Evolutionary conservation across 2,329 filamentous ascomycete species (phyloP), one percentile per base, ranked within the genome.

Genomic region (Cytospora piceicola): DNA sequence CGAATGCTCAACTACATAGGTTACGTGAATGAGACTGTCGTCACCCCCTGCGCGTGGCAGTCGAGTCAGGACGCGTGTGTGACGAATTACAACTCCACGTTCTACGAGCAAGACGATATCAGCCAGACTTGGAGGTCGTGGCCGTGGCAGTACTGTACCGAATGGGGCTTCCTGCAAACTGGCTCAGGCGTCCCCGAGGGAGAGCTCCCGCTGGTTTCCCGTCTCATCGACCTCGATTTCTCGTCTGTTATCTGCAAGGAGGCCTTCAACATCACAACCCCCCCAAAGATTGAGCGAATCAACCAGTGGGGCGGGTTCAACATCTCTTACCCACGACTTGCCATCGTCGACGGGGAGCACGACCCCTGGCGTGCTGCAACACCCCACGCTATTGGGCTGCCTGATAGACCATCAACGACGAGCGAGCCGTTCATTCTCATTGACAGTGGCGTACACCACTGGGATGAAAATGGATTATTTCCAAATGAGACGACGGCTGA

Each of bases 311-410:
- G 93, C 52, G 90, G 88, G 15, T 91, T 88, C 75, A 79, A 85
- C 74, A 89, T 95, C 71, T 84, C 85, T 55, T 93, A 92, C 73
- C 85, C 89, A 0, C 88, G 92, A 1, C 84, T 96, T 0, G 93
- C 93, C 3, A 84, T 91, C 57, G 80, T 96, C 49, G 92, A 93
- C 68, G 92, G 92, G 32, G 85, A 91, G 68, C 85, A 86, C 64
- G 93, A 96, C 73, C 92, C 92, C 0, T 96, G 93, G 93, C 85
- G 89, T 22, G 86, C 87, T 0, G 90, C 90, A 0, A 90, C 89
- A 0, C 87, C 90, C 0, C 88, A 94, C 58, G 88, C 88, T 0
- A 83, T 87, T n/a, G 84, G 81, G 1, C 83, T 87, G 0, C 80
- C 82, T 0, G 77, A 80, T 34, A 81, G 90, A 24, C 76, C 79